These are phyloP conservation scores for Coniochaeta sp. DNA, from an alignment of 2,329 filamentous ascomycete genomes.

Conservation along the genomic window DNA sequence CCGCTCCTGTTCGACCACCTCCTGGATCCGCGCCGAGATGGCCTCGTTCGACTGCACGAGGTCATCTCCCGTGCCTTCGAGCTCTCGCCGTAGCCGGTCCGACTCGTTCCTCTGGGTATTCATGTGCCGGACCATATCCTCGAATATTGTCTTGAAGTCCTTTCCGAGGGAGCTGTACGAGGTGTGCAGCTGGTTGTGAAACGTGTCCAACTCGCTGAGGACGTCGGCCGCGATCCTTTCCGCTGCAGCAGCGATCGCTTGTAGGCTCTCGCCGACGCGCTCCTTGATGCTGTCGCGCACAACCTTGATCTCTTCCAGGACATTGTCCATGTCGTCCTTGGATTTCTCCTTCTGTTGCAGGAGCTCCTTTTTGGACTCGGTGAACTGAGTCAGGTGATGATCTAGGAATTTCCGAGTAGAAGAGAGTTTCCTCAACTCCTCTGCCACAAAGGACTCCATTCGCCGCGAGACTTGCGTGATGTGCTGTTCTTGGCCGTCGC, in stretches of 20 bases:
- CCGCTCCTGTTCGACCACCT: constrained; percentile 69
- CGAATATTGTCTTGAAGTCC: constrained; percentile 81
- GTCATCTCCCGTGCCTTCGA: constrained; percentile 61
- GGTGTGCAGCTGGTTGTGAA: constrained; percentile 74
- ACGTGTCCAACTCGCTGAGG: constrained; percentile 73
- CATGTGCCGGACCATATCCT: constrained; percentile 69
- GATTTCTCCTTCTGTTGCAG: constrained; percentile 60
- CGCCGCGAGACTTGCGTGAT: constrained; percentile 60
- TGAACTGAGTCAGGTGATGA: constrained; percentile 60
- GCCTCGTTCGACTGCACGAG: constrained; percentile 61
- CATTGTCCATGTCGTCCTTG: constrained; percentile 80
- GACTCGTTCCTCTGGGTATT: constrained; percentile 71
- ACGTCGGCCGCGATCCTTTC: constrained; percentile 87
- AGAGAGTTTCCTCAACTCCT: constrained; percentile 65
- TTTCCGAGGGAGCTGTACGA: constrained; percentile 79
- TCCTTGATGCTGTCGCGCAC: constrained; percentile 82
- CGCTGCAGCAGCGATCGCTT: constrained; percentile 74
- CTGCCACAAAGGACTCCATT: constrained; percentile 69
- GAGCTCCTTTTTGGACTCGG: constrained; percentile 59
- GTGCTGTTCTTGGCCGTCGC: constrained; percentile 62
- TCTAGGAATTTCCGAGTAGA: constrained; percentile 64
- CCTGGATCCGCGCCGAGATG: constrained; percentile 59
- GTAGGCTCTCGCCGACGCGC: constrained; percentile 76
- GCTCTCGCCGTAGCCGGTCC: constrained; percentile 61
- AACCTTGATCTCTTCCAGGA: constrained; percentile 86